These are phyloP conservation scores for Ustilago loliicola DNA, from an alignment of 1,284 basidiomycete genomes.

Conservation along the genomic window DNA sequence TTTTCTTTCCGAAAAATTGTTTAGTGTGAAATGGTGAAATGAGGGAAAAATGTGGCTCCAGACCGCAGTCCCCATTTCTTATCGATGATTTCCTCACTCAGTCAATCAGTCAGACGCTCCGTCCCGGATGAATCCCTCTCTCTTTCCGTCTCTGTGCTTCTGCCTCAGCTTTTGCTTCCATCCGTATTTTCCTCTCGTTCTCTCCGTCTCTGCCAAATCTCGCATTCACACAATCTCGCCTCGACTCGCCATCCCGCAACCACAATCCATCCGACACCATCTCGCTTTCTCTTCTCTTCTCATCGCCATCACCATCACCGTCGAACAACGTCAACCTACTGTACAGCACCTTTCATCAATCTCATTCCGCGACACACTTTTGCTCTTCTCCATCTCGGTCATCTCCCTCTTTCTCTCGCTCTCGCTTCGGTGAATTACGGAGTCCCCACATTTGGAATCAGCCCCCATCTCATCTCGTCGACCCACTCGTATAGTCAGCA, in stretches of 20 bases:
- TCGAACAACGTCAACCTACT: not conserved
- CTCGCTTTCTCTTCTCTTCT: not conserved
- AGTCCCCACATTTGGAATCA: conserved; percentile 16
- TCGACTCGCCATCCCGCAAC: conserved; percentile 4
- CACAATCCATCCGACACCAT: not conserved
- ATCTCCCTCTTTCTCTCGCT: not conserved
- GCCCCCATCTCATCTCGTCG: not conserved
- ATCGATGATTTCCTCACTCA: conserved; percentile 43
- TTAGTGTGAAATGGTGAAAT: too few species aligned
- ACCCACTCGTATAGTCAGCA: not conserved
- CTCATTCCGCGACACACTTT: not conserved
- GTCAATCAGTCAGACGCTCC: not conserved
- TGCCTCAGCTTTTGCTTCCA: not conserved
- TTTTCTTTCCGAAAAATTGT: not conserved
- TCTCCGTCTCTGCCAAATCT: not conserved
- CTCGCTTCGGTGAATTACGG: conserved; percentile 21
- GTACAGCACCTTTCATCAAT: not conserved
- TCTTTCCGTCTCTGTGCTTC: not conserved
- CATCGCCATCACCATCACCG: conserved; percentile 1
- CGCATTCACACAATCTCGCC: conserved; percentile 14
- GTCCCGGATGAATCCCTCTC: not conserved
- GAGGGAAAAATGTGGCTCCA: conserved; percentile 15
- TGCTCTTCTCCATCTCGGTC: not conserved
- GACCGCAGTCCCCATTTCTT: conserved; percentile 46
- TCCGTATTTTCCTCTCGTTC: not conserved